Evolutionary conservation across 441 rosid genomes (phyloP), one percentile per base, ranked within the genome.

Genomic region (Francoa sonchifolia): DNA sequence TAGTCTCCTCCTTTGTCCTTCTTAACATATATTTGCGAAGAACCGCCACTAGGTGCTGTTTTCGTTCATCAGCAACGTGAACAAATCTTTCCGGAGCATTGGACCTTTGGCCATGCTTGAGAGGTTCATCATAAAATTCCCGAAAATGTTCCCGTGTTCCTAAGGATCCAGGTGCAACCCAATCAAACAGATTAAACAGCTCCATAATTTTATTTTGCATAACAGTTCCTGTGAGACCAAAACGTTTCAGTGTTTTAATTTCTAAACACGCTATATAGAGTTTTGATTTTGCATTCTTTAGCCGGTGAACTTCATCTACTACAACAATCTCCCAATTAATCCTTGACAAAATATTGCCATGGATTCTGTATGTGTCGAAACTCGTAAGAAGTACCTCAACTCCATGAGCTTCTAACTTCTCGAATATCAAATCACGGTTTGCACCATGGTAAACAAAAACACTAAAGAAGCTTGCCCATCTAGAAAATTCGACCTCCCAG

Each of bases 161-260:
- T 44, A 89, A 42, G 8, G 84, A 79, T 29, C 89, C 82, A 0
- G 96, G 95, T 1, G 94, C 72, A 26, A 79, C 97, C 92, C 83
- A 89, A 14, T 89, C 86, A 49, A 85, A 85, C 22, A 89, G 81
- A 55, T 81, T 85, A 44, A 82, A 89, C 38, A 89, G 66, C 55
- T 85, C 97, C 82, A 69, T 73, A 13, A 89, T 79, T 67, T 77
- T 89, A 57, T 89, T 89, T 61, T 89, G 96, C 94, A 89, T 73
- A 44, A 79, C 59, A 6, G 95, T 89, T 53, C 97, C 96, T 0
- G 97, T 89, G 17, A 89, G 83, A 59, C 95, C 97, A 9, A 85
- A 57, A 29, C 96, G 73, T 46, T 54, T 77, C 20, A 21, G 48
- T 1, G 97, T 85, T 39, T 66, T 69, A 48, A 85, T 62, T 40